Base-by-base conservation (phyloP, 106 monocot species). In the Dactylorhiza incarnata region DNA sequence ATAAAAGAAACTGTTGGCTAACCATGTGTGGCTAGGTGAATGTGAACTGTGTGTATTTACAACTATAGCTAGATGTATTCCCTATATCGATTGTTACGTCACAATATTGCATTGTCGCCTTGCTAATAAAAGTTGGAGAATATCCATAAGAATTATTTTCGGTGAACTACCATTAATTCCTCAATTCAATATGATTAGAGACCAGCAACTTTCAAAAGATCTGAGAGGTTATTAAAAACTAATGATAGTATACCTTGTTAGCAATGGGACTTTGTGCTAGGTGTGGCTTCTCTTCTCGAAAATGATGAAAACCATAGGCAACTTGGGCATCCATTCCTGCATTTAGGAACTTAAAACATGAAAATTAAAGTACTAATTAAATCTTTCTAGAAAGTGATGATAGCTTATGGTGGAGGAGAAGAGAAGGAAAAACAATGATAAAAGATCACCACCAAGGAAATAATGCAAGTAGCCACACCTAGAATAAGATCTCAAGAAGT, bases 271-370 rank as follows among this genome's bases (percentile, higher is more conserved):
- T 83, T 75, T 84, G 85, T 52, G 95, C 92, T 75, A 95, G 78
- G 75, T 82, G 84, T 75, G 95, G 95, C 69, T 89, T 95, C 73
- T 88, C 86, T 78, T 95, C 80, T 68, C 92, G 88, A 72, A 95
- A 82, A 63, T 93, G 90, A 69, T 95, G 92, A 79, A 95, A 95
- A 12, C 93, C 90, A 79, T 93, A 93, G 23, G 95, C 92, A 82
- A 95, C 83, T 84, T 90, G 92, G 76, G 95, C 95, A 87, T 95
- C 95, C 95, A 95, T 95, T 83, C 95, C 95, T 95, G 62, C 58
- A 78, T 67, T 45, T 17, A 11, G 16, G 6, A 24, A 74, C 3
- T 50, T 74, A 5, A 5, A 55, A 29, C 29, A 54, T 3, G 20
- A 49, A 23, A 9, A 37, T 17, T 45, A 0, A 69, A 45, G 6